Evolutionary conservation across 1,139 yeast genomes (phyloP).

Genomic region (Blastobotrys persicus): DNA sequence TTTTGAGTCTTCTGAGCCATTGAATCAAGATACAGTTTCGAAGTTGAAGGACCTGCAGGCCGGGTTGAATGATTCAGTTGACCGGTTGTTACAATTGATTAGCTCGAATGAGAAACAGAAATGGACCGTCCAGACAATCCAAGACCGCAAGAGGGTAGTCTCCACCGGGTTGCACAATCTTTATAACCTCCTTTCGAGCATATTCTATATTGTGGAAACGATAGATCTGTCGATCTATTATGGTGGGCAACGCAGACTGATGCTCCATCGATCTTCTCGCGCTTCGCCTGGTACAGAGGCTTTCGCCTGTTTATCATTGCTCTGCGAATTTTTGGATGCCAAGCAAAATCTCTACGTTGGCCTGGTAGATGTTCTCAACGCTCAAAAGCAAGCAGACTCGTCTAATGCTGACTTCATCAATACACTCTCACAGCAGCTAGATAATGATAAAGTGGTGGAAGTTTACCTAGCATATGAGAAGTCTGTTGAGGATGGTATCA

Average conservation of each 20-base stretch:
- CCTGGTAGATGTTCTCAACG: slow-evolving; percentile 55
- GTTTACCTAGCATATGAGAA: slow-evolving; percentile 20
- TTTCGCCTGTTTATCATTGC: slow-evolving; percentile 57
- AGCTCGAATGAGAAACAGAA: background rate
- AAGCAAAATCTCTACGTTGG: slow-evolving; percentile 72
- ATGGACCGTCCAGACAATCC: slow-evolving; percentile 19
- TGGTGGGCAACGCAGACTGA: slow-evolving; percentile 21
- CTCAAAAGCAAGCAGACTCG: slow-evolving; percentile 47
- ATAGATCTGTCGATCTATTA: slow-evolving; percentile 32
- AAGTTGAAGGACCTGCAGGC: slow-evolving; percentile 11
- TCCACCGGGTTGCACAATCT: slow-evolving; percentile 25
- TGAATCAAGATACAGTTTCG: slow-evolving; percentile 11
- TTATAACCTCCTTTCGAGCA: slow-evolving; percentile 21
- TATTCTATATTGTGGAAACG: slow-evolving; percentile 31
- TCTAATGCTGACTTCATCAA: slow-evolving; percentile 51
- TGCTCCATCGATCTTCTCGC: slow-evolving; percentile 14
- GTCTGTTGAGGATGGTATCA: slow-evolving; percentile 19
- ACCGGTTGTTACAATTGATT: slow-evolving; percentile 6
- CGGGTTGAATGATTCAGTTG: slow-evolving; percentile 4
- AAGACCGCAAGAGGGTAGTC: slow-evolving; percentile 25
- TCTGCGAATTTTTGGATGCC: slow-evolving; percentile 69
- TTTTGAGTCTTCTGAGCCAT: slow-evolving; percentile 14
- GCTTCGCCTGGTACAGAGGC: slow-evolving; percentile 20
- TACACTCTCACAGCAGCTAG: slow-evolving; percentile 25
- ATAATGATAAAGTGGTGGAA: slow-evolving; percentile 23